These are phyloP conservation scores for Vitrella brassicaformis DNA, from an alignment of 73 alveolate genomes.

Conservation along the genomic window DNA sequence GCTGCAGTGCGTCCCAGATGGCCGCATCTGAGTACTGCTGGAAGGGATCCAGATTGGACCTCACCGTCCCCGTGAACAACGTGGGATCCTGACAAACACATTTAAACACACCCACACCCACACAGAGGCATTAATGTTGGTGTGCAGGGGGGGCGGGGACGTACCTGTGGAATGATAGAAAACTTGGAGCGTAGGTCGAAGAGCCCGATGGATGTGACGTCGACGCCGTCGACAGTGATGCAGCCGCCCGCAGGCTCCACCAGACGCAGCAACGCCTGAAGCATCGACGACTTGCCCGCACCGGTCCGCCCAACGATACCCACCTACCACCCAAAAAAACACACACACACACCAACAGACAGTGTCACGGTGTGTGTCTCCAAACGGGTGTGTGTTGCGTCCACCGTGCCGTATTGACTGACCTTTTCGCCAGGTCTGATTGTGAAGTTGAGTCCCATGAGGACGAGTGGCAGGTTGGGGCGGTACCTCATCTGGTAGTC, in stretches of 20 bases:
- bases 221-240: constrained; percentile 5
- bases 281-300: constrained; percentile 35
- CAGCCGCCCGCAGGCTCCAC: constrained; percentile 40
- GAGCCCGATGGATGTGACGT: constrained; percentile 14
- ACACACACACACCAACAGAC: not conserved
- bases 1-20: not conserved
- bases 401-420: constrained; percentile 9
- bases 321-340: not conserved
- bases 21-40: not conserved
- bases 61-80: not conserved
- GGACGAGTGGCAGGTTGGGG: constrained; percentile 52
- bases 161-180: not conserved
- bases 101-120: not conserved
- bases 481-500: constrained; percentile 30
- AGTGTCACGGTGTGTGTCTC: not conserved
- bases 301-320: not conserved
- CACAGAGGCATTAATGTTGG: not conserved
- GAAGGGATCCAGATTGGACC: not conserved
- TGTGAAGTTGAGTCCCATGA: constrained; percentile 51
- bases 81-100: not conserved
- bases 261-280: constrained; percentile 44
- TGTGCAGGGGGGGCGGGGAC: not conserved
- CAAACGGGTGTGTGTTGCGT: not conserved
- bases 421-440: constrained; percentile 60
- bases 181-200: not conserved